Base-by-base conservation (phyloP, 176 grass and related monocot genomes). In the Oryza nivara region DNA sequence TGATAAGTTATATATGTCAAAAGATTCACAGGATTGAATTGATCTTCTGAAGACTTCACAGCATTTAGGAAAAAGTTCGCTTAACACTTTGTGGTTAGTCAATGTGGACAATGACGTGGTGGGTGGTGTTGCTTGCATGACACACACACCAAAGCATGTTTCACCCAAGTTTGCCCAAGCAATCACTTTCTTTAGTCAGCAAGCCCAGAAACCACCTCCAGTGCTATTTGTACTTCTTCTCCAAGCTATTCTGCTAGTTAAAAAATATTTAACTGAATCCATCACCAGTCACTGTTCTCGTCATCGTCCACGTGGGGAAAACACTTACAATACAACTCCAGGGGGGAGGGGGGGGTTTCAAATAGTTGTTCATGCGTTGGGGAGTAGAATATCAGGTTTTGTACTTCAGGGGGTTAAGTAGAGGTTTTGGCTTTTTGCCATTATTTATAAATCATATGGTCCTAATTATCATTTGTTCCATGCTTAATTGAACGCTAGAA, bases 1-100 rank as follows among this genome's bases (percentile, higher is more conserved):
- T 49, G 46, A 12, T 48, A 30, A 30, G 28, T 30, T 30, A 56
- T 19, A 1, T 28, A 25, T 22, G 10, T 49, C 70, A 20, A 83
- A 73, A 45, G 38, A 64, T 65, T 56, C 51, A 80, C 44, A 32
- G 15, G 38, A 47, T n/a, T 74, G 17, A 52, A 74, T 49, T 64
- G 11, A 16, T 83, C 17, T 58, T 40, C 25, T 20, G 4, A 75
- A 16, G 11, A 38, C 22, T 46, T 74, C 65, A 22, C 12, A 75
- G 15, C 14, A 56, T 56, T 19, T 19, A 56, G 51, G 51, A 56
- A 56, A 56, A 20, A 56, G 16, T 56, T 47, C 2, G 19, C 51
- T 7, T 56, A 19, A 56, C 51, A 15, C 51, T 13, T 35, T 56
- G 51, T 56, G 51, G 51, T 56, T 56, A 56, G 51, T 56, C 16